Conservation (phyloP, 306 rosid species). For the Ziziphus jujuba region DNA sequence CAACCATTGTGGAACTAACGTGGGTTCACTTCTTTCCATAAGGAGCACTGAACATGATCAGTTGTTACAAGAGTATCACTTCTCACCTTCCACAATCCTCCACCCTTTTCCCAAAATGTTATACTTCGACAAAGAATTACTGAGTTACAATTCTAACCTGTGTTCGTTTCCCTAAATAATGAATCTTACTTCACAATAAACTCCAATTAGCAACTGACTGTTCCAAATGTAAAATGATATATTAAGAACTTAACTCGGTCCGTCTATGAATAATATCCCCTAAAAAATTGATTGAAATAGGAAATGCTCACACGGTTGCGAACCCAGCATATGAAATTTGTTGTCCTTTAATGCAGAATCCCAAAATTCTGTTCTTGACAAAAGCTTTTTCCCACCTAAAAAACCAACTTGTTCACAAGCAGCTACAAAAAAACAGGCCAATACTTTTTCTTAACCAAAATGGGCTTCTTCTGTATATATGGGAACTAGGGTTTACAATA, state of each 20-base stretch:
- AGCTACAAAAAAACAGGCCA: constrained; percentile 8
- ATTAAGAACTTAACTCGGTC: too few species aligned
- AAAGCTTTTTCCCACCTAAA: not conserved
- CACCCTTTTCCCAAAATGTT: constrained; percentile 29
- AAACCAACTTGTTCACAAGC: constrained; percentile 17
- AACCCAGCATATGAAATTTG: not conserved
- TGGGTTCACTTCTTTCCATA: constrained; percentile 98
- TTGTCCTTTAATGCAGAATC: constrained; percentile 2
- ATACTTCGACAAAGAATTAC: constrained; percentile 11
- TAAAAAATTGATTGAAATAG: not conserved
- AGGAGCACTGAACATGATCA: constrained; percentile 89
- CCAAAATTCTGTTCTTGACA: not conserved
- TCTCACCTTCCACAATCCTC: constrained; percentile 57
- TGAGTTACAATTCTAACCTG: constrained; percentile 8
- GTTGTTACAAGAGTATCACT: constrained; percentile 35
- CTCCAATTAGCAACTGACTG: constrained; percentile 21
- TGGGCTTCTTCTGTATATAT: constrained; percentile 8
- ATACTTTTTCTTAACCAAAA: too few species aligned
- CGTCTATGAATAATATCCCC: not conserved
- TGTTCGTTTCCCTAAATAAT: constrained; percentile 18
- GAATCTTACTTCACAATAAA: constrained; percentile 29
- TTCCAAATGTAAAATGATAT: constrained; percentile 25
- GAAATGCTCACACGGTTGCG: constrained; percentile 8
- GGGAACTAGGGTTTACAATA: constrained; percentile 12
- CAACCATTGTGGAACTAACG: constrained; percentile 99